Percentiles rank a stretch among this genome's conserved stretches.
These are phyloP conservation scores for Fusarium nurragi DNA, from an alignment of 2,329 filamentous ascomycete species.

Conservation along the genomic window DNA sequence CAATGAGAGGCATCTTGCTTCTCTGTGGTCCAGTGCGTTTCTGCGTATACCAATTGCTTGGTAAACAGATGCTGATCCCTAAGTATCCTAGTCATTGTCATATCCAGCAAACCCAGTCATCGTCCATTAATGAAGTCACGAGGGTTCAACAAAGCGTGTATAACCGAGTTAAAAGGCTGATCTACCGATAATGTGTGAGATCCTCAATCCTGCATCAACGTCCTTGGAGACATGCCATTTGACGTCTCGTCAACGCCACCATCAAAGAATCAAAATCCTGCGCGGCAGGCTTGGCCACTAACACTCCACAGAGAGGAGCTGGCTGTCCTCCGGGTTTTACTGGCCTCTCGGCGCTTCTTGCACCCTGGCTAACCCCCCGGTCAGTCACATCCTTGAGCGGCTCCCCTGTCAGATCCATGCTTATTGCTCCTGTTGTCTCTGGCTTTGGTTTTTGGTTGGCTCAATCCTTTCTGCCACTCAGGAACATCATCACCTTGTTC, in stretches of 20 bases:
- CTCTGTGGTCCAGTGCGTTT: not conserved
- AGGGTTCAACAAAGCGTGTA: not conserved
- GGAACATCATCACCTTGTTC: constrained; percentile 26
- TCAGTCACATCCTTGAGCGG: constrained; percentile 22
- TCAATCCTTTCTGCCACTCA: constrained; percentile 32
- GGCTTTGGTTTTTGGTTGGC: constrained; percentile 19
- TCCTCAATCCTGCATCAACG: constrained; percentile 1
- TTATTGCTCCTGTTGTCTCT: constrained; percentile 17
- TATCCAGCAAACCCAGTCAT: constrained; percentile 3
- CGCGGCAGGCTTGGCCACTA: constrained; percentile 30
- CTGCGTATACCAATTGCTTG: not conserved
- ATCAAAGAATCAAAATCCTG: constrained; percentile 13
- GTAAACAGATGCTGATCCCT: not conserved
- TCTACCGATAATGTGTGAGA: not conserved
- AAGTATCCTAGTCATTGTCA: constrained; percentile 4
- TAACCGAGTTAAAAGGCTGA: not conserved
- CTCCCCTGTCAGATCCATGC: constrained; percentile 27
- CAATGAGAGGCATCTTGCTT: not conserved
- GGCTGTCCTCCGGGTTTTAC: constrained; percentile 33
- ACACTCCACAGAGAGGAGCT: constrained; percentile 20
- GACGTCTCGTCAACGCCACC: constrained; percentile 9
- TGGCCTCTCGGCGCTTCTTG: constrained; percentile 45
- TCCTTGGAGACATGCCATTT: constrained; percentile 25
- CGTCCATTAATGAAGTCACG: not conserved
- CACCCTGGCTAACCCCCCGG: constrained; percentile 20